Evolutionary conservation across 1,284 basidiomycete genomes (phyloP).

Genomic region (Thelephora terrestris): DNA sequence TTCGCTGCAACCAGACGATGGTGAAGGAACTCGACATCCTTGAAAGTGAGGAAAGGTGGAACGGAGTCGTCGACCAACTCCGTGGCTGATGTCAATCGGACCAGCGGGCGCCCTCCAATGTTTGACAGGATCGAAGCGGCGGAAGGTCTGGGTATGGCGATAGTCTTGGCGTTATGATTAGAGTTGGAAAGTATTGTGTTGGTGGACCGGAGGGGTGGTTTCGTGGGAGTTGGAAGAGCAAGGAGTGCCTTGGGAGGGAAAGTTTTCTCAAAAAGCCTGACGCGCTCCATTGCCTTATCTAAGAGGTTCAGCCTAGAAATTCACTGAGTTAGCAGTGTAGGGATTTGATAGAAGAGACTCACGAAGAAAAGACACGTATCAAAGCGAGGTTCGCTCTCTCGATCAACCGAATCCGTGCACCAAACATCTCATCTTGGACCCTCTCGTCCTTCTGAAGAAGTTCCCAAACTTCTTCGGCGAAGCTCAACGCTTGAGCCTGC

Average conservation of each 20-base stretch:
- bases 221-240: slow-evolving; percentile 21
- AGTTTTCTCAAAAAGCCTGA: slow-evolving; percentile 43
- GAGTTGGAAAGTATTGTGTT: slow-evolving; percentile 33
- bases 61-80: slow-evolving; percentile 58
- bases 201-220: slow-evolving; percentile 39
- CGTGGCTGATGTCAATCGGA: slow-evolving; percentile 43
- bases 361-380: slow-evolving; percentile 54
- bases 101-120: slow-evolving; percentile 42
- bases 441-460: slow-evolving; percentile 11
- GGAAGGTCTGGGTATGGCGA: too few relatives aligned
- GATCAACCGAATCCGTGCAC: slow-evolving; percentile 37
- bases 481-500: slow-evolving; percentile 32
- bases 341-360: slow-evolving; percentile 19
- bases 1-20: slow-evolving; percentile 42
- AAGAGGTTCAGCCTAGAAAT: slow-evolving; percentile 36
- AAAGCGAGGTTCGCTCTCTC: slow-evolving; percentile 57
- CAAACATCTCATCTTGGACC: slow-evolving; percentile 6
- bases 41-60: slow-evolving; percentile 56
- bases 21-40: slow-evolving; percentile 58
- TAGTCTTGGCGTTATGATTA: neutral
- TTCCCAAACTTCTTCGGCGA: slow-evolving; percentile 50
- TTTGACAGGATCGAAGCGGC: too few relatives aligned
- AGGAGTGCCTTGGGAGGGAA: slow-evolving; percentile 47
- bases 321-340: neutral
- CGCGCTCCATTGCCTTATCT: slow-evolving; percentile 39